These are phyloP conservation scores for Musa schizocarpa DNA, from an alignment of 176 grass and related monocot genomes.

Conservation along the genomic window DNA sequence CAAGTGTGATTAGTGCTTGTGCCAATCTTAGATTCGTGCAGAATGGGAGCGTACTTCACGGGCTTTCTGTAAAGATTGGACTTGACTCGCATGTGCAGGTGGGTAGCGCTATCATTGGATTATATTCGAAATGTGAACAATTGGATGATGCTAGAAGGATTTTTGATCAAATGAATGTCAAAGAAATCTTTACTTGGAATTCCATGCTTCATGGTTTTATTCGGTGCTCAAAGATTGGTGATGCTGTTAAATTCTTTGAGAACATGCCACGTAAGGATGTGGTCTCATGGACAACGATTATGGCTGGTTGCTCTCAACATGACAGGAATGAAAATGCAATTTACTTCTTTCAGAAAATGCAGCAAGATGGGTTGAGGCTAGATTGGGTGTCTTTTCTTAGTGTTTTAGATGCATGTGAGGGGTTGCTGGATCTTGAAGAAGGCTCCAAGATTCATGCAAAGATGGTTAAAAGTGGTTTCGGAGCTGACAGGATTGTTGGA, in stretches of 20 bases:
- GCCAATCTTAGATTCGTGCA: constrained; percentile 22
- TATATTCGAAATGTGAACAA: constrained; percentile 16
- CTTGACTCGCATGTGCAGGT: constrained; percentile 19
- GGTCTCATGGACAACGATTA: constrained; percentile 26
- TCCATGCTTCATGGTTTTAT: constrained; percentile 24
- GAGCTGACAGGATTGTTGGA: constrained; percentile 18
- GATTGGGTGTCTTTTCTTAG: constrained; percentile 18
- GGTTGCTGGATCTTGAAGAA: constrained; percentile 17
- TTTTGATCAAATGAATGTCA: constrained; percentile 15
- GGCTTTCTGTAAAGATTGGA: constrained; percentile 16
- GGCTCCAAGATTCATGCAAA: constrained; percentile 18
- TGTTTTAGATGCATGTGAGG: constrained; percentile 20
- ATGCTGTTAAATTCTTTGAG: constrained; percentile 13
- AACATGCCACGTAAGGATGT: constrained; percentile 22
- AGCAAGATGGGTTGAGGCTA: neutral
- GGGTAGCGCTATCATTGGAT: constrained; percentile 18
- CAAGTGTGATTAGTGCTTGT: constrained; percentile 21
- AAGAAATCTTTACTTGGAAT: constrained; percentile 28
- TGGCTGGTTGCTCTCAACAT: constrained; percentile 16
- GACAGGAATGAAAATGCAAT: constrained; percentile 15
- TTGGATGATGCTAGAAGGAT: constrained; percentile 13
- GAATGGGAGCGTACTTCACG: constrained; percentile 14
- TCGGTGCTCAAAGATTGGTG: constrained; percentile 15
- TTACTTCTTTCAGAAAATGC: constrained; percentile 5
- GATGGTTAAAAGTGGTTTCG: constrained; percentile 14